Conservation (phyloP, 78 protist genomes). For the Dictyostelium capitatum region DNA sequence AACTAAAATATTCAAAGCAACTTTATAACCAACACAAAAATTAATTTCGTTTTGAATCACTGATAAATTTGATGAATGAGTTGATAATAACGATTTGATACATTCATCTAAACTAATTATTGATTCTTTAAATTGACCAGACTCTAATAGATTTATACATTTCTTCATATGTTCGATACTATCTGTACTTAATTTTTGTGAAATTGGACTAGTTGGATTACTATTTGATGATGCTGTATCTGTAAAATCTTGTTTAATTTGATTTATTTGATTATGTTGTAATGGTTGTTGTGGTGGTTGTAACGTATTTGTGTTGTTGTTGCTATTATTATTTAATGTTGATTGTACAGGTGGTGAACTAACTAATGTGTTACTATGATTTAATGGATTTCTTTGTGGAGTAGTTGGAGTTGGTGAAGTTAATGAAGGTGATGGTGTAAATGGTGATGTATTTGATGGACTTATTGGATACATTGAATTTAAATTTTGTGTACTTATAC, state of each 20-base stretch:
- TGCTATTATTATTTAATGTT: not conserved
- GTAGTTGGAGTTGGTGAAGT: not conserved
- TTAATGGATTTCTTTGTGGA: not conserved
- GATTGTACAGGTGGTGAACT: constrained; percentile 3
- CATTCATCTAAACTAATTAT: constrained; percentile 26
- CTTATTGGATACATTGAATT: not conserved
- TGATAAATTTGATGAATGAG: constrained; percentile 14
- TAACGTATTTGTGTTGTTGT: not conserved
- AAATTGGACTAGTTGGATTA: constrained; percentile 33
- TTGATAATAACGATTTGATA: constrained; percentile 10
- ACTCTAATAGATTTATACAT: constrained; percentile 46
- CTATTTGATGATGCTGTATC: constrained; percentile 14
- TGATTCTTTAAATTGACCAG: constrained; percentile 44
- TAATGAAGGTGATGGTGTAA: not conserved
- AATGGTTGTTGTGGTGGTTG: not conserved
- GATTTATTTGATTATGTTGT: not conserved
- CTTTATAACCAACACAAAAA: constrained; percentile 73
- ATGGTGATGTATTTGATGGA: not conserved
- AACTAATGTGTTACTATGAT: constrained; percentile 12
- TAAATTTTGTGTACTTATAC: not conserved
- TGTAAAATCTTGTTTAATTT: not conserved
- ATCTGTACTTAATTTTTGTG: constrained; percentile 15
- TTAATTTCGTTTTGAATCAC: constrained; percentile 43
- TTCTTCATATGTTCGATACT: constrained; percentile 46
- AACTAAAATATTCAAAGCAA: constrained; percentile 29